A percentile compares a stretch with the other conserved stretches of the same genome.
phyloP scores from a whole-genome alignment of 2,329 filamentous ascomycete species.

The Trichoderma sp. region DNA sequence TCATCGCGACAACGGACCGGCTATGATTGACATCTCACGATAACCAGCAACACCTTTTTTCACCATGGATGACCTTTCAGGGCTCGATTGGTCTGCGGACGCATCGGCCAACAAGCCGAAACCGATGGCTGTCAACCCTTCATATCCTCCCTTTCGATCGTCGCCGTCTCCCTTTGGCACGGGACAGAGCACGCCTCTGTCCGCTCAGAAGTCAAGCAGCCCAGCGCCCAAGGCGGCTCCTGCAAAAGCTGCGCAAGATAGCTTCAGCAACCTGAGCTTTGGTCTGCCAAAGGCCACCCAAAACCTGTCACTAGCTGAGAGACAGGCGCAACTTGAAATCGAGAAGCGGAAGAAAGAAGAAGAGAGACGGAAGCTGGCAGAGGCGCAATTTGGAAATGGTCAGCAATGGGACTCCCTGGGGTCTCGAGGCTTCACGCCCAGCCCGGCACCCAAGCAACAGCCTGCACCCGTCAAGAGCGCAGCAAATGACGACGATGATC shows the following conservation, averaged over 20 bases:
- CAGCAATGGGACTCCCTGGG: slow-evolving; percentile 76
- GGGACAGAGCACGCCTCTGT: slow-evolving; percentile 55
- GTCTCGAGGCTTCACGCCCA: slow-evolving; percentile 45
- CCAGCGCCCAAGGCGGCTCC: slow-evolving; percentile 44
- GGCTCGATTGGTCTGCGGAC: slow-evolving; percentile 58
- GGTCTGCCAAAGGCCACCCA: slow-evolving; percentile 55
- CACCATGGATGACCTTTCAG: slow-evolving; percentile 61
- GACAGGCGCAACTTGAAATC: slow-evolving; percentile 64
- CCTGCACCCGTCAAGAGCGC: slow-evolving; percentile 19
- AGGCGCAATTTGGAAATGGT: slow-evolving; percentile 73
- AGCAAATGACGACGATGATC: slow-evolving; percentile 53
- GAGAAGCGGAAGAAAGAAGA: slow-evolving; percentile 71
- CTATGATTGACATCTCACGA: slow-evolving; percentile 29
- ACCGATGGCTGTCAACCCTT: slow-evolving; percentile 42
- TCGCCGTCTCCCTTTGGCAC: slow-evolving; percentile 56
- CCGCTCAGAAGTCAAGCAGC: slow-evolving; percentile 45
- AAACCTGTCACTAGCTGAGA: slow-evolving; percentile 75
- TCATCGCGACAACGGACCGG: slow-evolving; percentile 24
- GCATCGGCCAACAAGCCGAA: slow-evolving; percentile 33
- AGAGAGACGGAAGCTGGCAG: slow-evolving; percentile 67
- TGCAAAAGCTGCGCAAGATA: slow-evolving; percentile 60
- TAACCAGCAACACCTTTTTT: slow-evolving; percentile 22
- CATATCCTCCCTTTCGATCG: slow-evolving; percentile 52
- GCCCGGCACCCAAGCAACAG: slow-evolving; percentile 27
- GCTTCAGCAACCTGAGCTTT: slow-evolving; percentile 73